A percentile compares a stretch with the other conserved stretches of the same genome.
These are phyloP conservation scores for Pugionium dolabratum DNA, from an alignment of 345 rosid species.

Conservation along the genomic window DNA sequence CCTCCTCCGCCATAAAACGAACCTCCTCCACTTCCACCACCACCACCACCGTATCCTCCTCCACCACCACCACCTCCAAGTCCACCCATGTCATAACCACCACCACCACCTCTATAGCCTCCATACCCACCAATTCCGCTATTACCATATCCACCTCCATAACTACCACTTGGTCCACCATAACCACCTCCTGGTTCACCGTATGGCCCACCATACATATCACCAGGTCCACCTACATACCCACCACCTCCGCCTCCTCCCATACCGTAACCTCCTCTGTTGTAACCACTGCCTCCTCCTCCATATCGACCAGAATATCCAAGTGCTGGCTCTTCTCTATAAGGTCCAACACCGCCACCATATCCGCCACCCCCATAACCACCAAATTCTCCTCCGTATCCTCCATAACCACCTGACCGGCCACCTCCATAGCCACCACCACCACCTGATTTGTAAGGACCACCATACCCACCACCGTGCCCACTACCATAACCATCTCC, in stretches of 20 bases:
- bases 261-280: constrained; percentile 64
- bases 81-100: constrained; percentile 46
- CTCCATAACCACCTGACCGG: constrained; percentile 61
- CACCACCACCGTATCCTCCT: constrained; percentile 40
- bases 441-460: constrained; percentile 63
- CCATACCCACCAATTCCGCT: constrained; percentile 47
- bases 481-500: constrained; percentile 67
- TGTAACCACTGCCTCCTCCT: constrained; percentile 53
- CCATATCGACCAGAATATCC: constrained; percentile 81
- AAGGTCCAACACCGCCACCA: constrained; percentile 63
- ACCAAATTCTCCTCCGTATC: constrained; percentile 68
- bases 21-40: constrained; percentile 44
- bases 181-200: constrained; percentile 47
- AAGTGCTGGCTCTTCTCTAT: constrained; percentile 69
- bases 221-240: constrained; percentile 60
- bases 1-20: constrained; percentile 50
- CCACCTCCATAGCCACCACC: constrained; percentile 54
- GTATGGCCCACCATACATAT: constrained; percentile 60
- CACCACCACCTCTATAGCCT: constrained; percentile 46
- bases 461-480: constrained; percentile 54
- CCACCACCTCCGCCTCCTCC: constrained; percentile 64
- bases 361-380: constrained; percentile 74
- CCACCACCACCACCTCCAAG: constrained; percentile 58
- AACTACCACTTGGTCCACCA: constrained; percentile 45
- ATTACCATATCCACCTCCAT: constrained; percentile 49